Base-by-base conservation (phyloP, 768 basidiomycete species). In the Lactarius sanguifluus region DNA sequence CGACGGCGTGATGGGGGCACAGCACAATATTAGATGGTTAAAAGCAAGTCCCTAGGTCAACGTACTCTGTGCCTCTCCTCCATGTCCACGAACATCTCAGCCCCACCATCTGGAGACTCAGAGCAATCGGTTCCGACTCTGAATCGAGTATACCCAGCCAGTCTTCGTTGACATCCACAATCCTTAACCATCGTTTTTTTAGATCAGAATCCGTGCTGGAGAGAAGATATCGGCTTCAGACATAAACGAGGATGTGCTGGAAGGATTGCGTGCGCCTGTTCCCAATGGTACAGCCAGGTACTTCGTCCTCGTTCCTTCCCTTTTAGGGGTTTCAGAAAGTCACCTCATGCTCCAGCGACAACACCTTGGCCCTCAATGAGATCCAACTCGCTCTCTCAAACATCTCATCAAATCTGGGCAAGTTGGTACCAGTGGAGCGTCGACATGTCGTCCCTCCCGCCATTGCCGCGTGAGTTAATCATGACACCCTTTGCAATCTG, bases 401-500 rank as follows among this genome's bases (percentile, higher is more conserved):
- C 5, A n/a, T 50, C 28, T 47, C 13, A 13, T 58, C 65, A 36
- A 66, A 18, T 34, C n/a, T 34, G 32, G 40, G 40, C 57, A 36
- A 62, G 50, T 52, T 59, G 13, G 12, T 5, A 52, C 61, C 32
- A 25, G 25, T 54, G 30, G 65, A 66, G 8, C 45, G 38, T 20
- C 38, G 20, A 6, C 47, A 62, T 15, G 45, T 66, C 18, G 8
- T 32, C 16, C 40, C 38, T 32, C 57, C 61, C 30, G 1, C 58
- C 40, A 20, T 50, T 16, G 61, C 32, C 15, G 47, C 62, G 65
- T 62, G 41, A 66, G 65, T 28, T 15, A 47, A 30, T 32, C 10
- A 5, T 59, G n/a, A 67, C 4, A 32, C 50, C 62, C n/a, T 15
- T 15, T 64, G 20, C 41, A 13, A 52, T 25, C 50, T 52, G 5